Evolutionary conservation across 208 protist genomes (phyloP).

Genomic region (Wallacemonas sp.): DNA sequence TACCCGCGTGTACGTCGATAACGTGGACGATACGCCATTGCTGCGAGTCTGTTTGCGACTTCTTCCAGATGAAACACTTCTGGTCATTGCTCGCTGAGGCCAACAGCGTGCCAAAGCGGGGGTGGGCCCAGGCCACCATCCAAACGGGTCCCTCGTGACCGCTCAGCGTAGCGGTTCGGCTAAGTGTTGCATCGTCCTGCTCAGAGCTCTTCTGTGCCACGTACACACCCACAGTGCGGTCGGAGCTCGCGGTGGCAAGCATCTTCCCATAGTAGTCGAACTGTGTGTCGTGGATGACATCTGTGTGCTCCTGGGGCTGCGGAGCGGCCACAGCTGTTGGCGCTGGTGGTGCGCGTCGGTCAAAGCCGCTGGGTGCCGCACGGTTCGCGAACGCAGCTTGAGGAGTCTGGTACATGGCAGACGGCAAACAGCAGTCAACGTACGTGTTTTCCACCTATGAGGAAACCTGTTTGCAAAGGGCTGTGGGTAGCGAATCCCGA

Average conservation of each 20-base stretch:
- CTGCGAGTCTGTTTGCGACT: conserved; percentile 31
- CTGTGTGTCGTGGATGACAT: conserved; percentile 97
- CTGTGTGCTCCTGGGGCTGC: conserved; percentile 63
- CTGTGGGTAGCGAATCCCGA: too few relatives aligned
- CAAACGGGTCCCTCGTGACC: conserved; percentile 98
- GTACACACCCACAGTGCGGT: conserved; percentile 97
- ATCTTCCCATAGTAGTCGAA: conserved; percentile 98
- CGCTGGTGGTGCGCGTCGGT: neutral
- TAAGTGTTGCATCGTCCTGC: too few relatives aligned
- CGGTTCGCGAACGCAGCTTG: conserved; percentile 1
- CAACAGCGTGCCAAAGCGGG: conserved; percentile 97
- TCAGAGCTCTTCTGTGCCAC: conserved; percentile 58
- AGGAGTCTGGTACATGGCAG: conserved; percentile 7
- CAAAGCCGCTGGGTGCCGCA: neutral
- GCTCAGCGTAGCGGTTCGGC: conserved; percentile 61
- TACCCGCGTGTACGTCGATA: conserved; percentile 67
- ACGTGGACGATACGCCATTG: conserved; percentile 70
- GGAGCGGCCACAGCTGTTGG: neutral
- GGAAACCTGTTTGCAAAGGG: too few relatives aligned
- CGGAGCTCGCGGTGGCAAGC: conserved; percentile 98
- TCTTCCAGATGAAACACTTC: conserved; percentile 97
- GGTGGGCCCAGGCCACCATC: conserved; percentile 98
- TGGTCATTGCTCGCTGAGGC: conserved; percentile 97
- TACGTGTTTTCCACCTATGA: too few relatives aligned
- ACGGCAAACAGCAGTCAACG: too few relatives aligned